A percentile compares a stretch with the other conserved stretches of the same genome.
These are phyloP conservation scores for Puccinia horiana DNA, from an alignment of 1,284 basidiomycete genomes.

Conservation along the genomic window DNA sequence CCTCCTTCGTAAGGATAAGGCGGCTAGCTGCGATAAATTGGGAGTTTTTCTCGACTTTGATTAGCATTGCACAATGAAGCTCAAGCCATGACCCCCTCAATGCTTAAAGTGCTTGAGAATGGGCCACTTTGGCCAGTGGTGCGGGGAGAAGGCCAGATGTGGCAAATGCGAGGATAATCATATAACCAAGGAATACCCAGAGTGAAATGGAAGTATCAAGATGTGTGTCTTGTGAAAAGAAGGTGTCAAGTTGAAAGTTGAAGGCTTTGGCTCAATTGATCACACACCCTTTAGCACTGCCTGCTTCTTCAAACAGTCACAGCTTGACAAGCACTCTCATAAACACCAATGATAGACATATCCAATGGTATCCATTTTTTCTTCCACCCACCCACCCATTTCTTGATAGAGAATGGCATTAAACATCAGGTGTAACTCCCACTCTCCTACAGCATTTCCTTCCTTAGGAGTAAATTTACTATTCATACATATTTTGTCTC, in stretches of 20 bases:
- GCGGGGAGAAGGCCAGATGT: not conserved
- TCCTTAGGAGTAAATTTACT: no score
- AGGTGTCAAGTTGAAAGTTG: not conserved
- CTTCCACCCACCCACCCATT: not conserved
- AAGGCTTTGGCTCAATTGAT: not conserved
- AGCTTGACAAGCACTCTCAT: not conserved
- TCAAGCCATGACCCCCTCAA: not conserved
- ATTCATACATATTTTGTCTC: no score
- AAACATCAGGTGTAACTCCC: no score
- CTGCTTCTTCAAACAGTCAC: not conserved
- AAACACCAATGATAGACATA: not conserved
- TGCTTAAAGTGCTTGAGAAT: conserved; percentile 27
- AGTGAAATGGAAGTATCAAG: not conserved
- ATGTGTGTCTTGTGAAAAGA: not conserved
- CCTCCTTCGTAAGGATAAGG: not conserved
- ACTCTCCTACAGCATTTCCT: no score
- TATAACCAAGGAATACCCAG: conserved; percentile 18
- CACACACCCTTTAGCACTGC: not conserved
- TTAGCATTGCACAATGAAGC: not conserved
- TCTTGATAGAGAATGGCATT: no score
- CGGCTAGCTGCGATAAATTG: not conserved
- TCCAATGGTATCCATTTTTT: not conserved
- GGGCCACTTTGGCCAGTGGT: conserved; percentile 18
- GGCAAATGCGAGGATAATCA: not conserved
- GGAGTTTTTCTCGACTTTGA: conserved; percentile 14